These are phyloP conservation scores for Drechslerella stenobrocha DNA, from an alignment of 2,329 filamentous ascomycete species.

Conservation along the genomic window DNA sequence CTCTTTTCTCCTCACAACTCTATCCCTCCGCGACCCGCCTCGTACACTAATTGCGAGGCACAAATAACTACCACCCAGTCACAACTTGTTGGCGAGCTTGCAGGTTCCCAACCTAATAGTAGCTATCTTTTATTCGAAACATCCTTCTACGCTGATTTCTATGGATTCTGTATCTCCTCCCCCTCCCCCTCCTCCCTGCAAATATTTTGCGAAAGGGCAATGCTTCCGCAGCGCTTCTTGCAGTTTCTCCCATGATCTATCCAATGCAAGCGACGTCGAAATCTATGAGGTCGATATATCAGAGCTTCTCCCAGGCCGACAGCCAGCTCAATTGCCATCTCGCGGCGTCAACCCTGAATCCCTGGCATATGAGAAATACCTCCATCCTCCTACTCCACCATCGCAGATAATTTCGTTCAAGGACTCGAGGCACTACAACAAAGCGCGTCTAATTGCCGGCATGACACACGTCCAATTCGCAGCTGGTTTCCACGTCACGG, in stretches of 20 bases:
- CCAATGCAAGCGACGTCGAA: not conserved
- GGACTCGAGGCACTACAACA: constrained; percentile 23
- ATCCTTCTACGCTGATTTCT: too few relatives aligned
- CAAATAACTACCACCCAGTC: too few relatives aligned
- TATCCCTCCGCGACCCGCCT: too few relatives aligned
- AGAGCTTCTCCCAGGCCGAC: not conserved
- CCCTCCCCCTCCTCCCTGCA: not conserved
- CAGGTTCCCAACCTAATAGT: too few relatives aligned
- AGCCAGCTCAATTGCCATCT: not conserved
- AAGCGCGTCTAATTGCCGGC: constrained; percentile 14
- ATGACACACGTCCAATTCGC: constrained; percentile 31
- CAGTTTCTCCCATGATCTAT: constrained; percentile 20
- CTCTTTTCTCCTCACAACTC: too few relatives aligned
- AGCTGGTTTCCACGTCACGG: constrained; percentile 16
- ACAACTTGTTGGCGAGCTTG: too few relatives aligned
- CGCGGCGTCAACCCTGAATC: constrained; percentile 1
- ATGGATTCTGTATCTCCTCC: not conserved
- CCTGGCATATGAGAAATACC: constrained; percentile 24
- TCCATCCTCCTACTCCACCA: constrained; percentile 6
- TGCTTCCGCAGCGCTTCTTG: constrained; percentile 11
- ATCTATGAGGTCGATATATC: constrained; percentile 9
- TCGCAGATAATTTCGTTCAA: constrained; percentile 27
- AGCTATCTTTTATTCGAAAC: too few relatives aligned
- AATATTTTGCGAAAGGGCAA: constrained; percentile 21
- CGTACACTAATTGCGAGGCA: too few relatives aligned